Base-by-base conservation (phyloP, 768 basidiomycete species). In the Leucosporidium scottii region DNA sequence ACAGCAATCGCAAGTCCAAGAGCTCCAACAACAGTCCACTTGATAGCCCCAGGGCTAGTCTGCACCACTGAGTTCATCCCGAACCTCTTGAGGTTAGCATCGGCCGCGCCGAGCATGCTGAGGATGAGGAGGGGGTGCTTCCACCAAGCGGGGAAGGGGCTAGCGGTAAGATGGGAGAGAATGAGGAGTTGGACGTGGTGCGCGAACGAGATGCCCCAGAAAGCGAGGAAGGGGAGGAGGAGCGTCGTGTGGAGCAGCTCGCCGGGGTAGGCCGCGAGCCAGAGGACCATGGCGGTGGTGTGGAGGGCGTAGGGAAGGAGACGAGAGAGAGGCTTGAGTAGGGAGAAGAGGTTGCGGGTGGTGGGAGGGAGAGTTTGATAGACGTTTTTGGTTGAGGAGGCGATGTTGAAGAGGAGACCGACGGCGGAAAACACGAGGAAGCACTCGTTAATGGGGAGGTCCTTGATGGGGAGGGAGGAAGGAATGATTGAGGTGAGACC, bases 51-150 rank as follows among this genome's bases (percentile, higher is more conserved):
- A 60, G 21, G 57, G 50, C 58, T 6, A 72, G 59, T 56, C 54
- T 74, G 65, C 36, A 72, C 59, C 47, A 81, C 85, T 34, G 67
- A 91, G 90, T 84, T 80, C 67, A 85, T 84, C 67, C 90, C 78
- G 23, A 92, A 75, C n/a, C 76, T 73, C 0, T 86, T 85, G 53
- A 90, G 76, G 77, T 93, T 91, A 4, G 90, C 92, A 76, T 98
- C 94, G 20, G 90, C 66, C 1, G 88, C 89, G 4, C 87, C 88
- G 20, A 90, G 75, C 3, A 85, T 76, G 69, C 85, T 89, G 85
- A 88, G 90, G 12, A 91, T 77, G 87, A 93, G 93, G 77, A 93
- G 84, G 75, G 83, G 84, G 76, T 93, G 89, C 85, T 88, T 93
- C 75, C 83, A 81, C 17, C 36, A 57, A 1, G 68, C 47, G 0